These are phyloP conservation scores for Solanum etuberosum DNA, from an alignment of 257 asterid genomes.

Conservation along the genomic window DNA sequence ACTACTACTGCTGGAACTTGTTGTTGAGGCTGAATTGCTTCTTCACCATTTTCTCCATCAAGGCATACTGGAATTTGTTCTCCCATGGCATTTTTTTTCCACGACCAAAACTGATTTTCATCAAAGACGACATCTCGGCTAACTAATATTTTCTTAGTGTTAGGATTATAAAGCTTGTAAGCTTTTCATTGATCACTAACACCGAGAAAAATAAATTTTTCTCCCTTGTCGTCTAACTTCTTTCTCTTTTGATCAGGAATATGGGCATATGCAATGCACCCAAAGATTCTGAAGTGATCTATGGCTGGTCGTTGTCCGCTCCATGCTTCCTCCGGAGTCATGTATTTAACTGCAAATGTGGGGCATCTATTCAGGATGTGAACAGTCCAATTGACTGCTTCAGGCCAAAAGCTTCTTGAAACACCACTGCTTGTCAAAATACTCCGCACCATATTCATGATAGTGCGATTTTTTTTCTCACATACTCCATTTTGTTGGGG, in stretches of 20 bases:
- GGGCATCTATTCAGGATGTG: neutral
- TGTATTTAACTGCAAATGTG: neutral
- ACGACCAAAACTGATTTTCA: neutral
- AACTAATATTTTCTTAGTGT: neutral
- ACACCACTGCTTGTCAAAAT: neutral
- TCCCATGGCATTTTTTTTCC: neutral
- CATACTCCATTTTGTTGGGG: neutral
- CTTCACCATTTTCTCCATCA: neutral
- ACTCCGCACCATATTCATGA: no score
- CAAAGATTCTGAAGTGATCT: no score
- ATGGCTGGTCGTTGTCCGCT: neutral
- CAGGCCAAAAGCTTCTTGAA: neutral
- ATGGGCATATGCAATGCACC: neutral
- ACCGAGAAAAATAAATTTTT: neutral
- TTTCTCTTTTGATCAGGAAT: neutral
- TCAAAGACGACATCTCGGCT: neutral
- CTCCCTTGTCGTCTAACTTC: neutral
- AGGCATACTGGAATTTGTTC: neutral
- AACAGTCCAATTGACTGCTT: neutral
- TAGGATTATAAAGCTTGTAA: neutral
- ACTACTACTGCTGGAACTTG: no score
- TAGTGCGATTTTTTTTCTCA: no score
- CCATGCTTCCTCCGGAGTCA: neutral
- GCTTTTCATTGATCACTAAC: neutral
- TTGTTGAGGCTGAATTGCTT: neutral